Conservation (phyloP, 345 rosid genomes). For the Euphorbia lathyris region DNA sequence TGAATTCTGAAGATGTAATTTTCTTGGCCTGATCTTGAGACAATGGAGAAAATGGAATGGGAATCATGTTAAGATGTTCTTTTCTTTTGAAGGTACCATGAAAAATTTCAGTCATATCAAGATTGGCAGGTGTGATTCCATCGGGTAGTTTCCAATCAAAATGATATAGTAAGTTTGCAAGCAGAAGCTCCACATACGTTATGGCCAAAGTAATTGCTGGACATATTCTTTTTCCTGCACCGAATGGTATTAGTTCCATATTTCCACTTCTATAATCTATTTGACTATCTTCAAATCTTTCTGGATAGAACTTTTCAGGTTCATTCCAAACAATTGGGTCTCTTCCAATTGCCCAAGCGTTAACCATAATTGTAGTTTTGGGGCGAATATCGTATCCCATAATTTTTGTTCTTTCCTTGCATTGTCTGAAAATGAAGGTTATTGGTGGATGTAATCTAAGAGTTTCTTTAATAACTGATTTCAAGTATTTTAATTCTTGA, state of each 20-base stretch:
- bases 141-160: constrained; percentile 5
- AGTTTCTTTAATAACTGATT: constrained; percentile 11
- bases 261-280: constrained; percentile 3
- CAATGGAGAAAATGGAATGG: not conserved
- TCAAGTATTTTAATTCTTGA: constrained; percentile 15
- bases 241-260: not conserved
- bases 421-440: not conserved
- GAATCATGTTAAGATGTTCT: not conserved
- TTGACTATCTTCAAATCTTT: not conserved
- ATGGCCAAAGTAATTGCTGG: not conserved
- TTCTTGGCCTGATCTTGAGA: too few relatives aligned
- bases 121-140: not conserved
- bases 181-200: not conserved
- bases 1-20: too few relatives aligned
- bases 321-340: constrained; percentile 4
- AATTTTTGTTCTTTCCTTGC: not conserved
- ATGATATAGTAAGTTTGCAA: not conserved
- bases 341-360: constrained; percentile 1
- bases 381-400: not conserved
- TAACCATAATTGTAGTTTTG: not conserved
- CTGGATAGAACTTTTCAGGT: constrained; percentile 1
- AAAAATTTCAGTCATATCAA: constrained; percentile 6
- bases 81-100: not conserved
- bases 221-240: constrained; percentile 4
- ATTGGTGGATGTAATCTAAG: constrained; percentile 13